Percentiles rank a stretch among this genome's conserved stretches.
These are phyloP conservation scores for Amanita inopinata DNA, from an alignment of 768 basidiomycete genomes.

Conservation along the genomic window DNA sequence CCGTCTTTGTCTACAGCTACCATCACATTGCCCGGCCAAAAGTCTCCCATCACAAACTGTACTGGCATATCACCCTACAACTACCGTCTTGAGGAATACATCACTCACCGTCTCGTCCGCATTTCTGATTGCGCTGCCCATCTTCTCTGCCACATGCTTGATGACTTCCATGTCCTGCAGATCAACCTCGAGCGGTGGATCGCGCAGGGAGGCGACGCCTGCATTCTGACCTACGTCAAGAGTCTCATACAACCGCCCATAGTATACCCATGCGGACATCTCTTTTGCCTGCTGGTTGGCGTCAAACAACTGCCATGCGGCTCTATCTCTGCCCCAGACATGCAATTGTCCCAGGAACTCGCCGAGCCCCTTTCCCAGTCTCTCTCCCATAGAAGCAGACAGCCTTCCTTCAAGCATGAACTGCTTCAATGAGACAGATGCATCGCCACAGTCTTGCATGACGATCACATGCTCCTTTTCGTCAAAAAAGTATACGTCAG, in stretches of 20 bases:
- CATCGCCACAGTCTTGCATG: constrained; percentile 51
- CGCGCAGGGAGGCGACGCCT: constrained; percentile 23
- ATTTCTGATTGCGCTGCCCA: constrained; percentile 16
- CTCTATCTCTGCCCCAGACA: constrained; percentile 29
- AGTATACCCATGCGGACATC: constrained; percentile 31
- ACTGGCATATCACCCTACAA: background rate
- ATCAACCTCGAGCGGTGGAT: constrained; percentile 32
- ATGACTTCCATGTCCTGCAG: constrained; percentile 24
- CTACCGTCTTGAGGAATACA: background rate
- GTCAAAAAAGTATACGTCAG: constrained; percentile 42
- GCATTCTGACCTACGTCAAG: constrained; percentile 19
- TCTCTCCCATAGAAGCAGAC: constrained; percentile 20
- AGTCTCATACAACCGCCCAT: constrained; percentile 34
- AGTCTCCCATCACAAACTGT: constrained; percentile 56
- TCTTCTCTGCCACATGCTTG: constrained; percentile 17
- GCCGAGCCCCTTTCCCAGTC: constrained; percentile 46
- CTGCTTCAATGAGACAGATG: constrained; percentile 30
- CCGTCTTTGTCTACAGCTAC: constrained; percentile 26
- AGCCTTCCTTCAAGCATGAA: constrained; percentile 25
- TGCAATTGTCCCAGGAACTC: constrained; percentile 47
- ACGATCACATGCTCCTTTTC: constrained; percentile 38
- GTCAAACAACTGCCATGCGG: constrained; percentile 24
- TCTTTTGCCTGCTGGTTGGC: constrained; percentile 29
- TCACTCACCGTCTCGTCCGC: constrained; percentile 21
- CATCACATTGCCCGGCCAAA: constrained; percentile 66